Evolutionary conservation across 2,329 filamentous ascomycete species (phyloP).

Genomic region (Stromatinia cepivora): DNA sequence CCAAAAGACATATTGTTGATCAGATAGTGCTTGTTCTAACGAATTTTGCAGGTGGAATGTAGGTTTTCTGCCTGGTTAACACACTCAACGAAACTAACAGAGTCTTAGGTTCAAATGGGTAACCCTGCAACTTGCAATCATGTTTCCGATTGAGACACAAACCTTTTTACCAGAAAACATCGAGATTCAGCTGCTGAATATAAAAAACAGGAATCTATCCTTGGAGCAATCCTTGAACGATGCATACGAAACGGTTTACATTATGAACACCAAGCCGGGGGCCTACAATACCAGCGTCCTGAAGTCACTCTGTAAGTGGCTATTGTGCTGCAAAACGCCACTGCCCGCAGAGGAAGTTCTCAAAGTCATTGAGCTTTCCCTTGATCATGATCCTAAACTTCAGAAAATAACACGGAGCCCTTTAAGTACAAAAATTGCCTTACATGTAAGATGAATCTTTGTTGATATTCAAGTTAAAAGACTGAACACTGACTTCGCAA

Average conservation of each 20-base stretch:
- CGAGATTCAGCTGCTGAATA: not conserved
- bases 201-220: not conserved
- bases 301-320: not conserved
- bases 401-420: not conserved
- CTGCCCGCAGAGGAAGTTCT: not conserved
- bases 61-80: not conserved
- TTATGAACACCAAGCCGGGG: not conserved
- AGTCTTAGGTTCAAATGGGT: conserved; percentile 1
- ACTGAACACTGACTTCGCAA: not conserved
- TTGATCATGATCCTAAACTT: not conserved
- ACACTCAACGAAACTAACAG: not conserved
- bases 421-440: not conserved
- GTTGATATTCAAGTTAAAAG: too few species aligned
- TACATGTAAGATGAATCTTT: not conserved
- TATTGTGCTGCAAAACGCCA: not conserved
- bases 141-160: conserved; percentile 6
- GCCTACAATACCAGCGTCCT: not conserved
- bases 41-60: not conserved
- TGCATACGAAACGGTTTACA: not conserved
- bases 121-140: not conserved
- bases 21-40: not conserved
- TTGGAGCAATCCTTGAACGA: not conserved
- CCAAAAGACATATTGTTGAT: not conserved
- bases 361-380: not conserved
- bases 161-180: not conserved